Evolutionary conservation across 2,329 filamentous ascomycete species (phyloP).

Genomic region (Ceratocystis lukuohia): DNA sequence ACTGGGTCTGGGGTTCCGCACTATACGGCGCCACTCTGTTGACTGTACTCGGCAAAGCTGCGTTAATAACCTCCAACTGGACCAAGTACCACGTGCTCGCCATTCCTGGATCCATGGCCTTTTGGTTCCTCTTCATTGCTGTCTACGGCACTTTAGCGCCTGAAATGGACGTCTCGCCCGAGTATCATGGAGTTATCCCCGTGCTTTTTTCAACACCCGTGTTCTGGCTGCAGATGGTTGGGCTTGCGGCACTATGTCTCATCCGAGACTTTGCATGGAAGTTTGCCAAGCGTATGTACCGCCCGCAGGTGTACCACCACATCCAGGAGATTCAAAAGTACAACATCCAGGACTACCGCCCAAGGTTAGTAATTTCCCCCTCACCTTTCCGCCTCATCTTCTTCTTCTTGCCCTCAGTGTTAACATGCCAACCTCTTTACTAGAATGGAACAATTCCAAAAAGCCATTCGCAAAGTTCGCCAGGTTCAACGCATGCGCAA

Average conservation of each 20-base stretch:
- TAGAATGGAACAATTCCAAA: constrained; percentile 99
- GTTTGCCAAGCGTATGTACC: constrained; percentile 95
- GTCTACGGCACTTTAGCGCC: constrained; percentile 79
- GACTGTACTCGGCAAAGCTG: constrained; percentile 88
- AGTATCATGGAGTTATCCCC: constrained; percentile 76
- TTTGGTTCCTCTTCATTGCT: constrained; percentile 86
- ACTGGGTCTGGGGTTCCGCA: constrained; percentile 97
- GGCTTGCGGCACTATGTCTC: constrained; percentile 68
- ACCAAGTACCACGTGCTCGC: constrained; percentile 95
- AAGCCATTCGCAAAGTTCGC: constrained; percentile 93
- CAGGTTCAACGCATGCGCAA: constrained; percentile 99
- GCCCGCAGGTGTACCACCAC: constrained; percentile 89
- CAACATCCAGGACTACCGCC: constrained; percentile 97
- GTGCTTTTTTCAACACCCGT: constrained; percentile 65
- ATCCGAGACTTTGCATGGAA: constrained; percentile 91
- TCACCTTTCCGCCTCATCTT: not conserved
- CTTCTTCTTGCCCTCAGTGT: not conserved
- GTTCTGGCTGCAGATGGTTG: constrained; percentile 84
- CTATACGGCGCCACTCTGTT: constrained; percentile 87
- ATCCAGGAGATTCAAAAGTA: constrained; percentile 99
- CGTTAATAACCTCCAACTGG: constrained; percentile 92
- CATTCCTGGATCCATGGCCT: constrained; percentile 80
- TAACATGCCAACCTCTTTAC: not conserved
- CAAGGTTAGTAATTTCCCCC: constrained; percentile 47
- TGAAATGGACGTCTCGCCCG: constrained; percentile 62